These are phyloP conservation scores for Rhizomucor pusillus DNA, from an alignment of 371 early-diverging fungal genomes.

Conservation along the genomic window DNA sequence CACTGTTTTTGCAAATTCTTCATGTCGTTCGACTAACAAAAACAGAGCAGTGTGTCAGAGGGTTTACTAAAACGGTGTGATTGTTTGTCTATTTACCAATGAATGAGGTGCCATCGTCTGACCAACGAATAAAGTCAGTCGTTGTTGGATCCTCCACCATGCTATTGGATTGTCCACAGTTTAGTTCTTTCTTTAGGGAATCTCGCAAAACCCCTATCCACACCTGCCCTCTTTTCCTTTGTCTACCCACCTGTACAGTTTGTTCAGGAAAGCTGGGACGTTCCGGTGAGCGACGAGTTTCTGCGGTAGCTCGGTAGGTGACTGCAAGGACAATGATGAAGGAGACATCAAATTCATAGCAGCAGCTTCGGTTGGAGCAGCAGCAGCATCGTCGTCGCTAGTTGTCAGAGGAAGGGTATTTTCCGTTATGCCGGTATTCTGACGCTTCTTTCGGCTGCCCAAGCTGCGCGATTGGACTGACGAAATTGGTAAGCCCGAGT, in stretches of 20 bases:
- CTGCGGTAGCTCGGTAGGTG: too few relatives aligned
- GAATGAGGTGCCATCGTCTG: conserved; percentile 74
- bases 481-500: not conserved
- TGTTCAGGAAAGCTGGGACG: conserved; percentile 22
- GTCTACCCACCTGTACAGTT: conserved; percentile 24
- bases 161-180: conserved; percentile 36
- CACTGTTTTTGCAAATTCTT: conserved; percentile 83
- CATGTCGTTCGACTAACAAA: conserved; percentile 56
- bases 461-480: not conserved
- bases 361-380: not conserved
- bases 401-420: not conserved
- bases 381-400: not conserved
- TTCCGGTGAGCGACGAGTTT: too few relatives aligned
- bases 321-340: too few relatives aligned
- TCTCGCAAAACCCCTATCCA: too few relatives aligned
- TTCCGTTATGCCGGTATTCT: not conserved
- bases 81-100: conserved; percentile 42
- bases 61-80: not conserved
- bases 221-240: too few relatives aligned
- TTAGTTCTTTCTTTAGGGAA: too few relatives aligned
- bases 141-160: conserved; percentile 71
- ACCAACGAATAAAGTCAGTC: conserved; percentile 72
- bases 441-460: not conserved
- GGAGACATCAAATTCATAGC: too few relatives aligned
- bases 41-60: not conserved